Percentiles rank a stretch among this genome's conserved stretches.
phyloP scores from a whole-genome alignment of 805 yeast genomes.

The Kodamaea kaohsiungensis region DNA sequence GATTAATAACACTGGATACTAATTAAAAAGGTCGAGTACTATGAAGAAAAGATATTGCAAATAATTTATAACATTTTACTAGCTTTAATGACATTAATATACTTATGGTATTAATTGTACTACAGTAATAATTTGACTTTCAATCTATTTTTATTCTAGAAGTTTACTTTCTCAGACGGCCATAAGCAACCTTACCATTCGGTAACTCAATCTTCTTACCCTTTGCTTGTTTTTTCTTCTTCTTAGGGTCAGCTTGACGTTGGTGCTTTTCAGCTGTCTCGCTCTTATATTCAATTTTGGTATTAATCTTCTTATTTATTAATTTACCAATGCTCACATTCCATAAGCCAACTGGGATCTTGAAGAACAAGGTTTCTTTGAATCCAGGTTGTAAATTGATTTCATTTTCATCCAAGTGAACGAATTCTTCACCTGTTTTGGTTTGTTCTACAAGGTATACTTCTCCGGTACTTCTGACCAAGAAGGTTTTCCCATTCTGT shows the following conservation, averaged over 20 bases:
- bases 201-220: constrained; percentile 54
- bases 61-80: background rate
- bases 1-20: too few relatives aligned
- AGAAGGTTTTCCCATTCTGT: constrained; percentile 49
- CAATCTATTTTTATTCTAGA: constrained; percentile 3
- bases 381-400: constrained; percentile 48
- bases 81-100: background rate
- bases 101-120: background rate
- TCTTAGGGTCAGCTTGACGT: constrained; percentile 11
- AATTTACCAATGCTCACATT: constrained; percentile 44
- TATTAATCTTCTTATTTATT: constrained; percentile 17
- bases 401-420: constrained; percentile 48
- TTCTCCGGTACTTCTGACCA: constrained; percentile 57
- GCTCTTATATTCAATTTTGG: constrained; percentile 17
- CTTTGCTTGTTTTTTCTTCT: constrained; percentile 33
- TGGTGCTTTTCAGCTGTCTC: constrained; percentile 5
- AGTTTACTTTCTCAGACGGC: constrained; percentile 17
- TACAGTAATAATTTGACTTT: background rate
- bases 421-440: constrained; percentile 28
- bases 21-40: background rate
- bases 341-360: constrained; percentile 45
- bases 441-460: constrained; percentile 49
- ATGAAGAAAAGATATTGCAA: background rate
- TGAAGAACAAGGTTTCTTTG: constrained; percentile 48
- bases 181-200: constrained; percentile 58